Base-by-base conservation (phyloP, 73 alveolate species). In the Paramecium caudatum region DNA sequence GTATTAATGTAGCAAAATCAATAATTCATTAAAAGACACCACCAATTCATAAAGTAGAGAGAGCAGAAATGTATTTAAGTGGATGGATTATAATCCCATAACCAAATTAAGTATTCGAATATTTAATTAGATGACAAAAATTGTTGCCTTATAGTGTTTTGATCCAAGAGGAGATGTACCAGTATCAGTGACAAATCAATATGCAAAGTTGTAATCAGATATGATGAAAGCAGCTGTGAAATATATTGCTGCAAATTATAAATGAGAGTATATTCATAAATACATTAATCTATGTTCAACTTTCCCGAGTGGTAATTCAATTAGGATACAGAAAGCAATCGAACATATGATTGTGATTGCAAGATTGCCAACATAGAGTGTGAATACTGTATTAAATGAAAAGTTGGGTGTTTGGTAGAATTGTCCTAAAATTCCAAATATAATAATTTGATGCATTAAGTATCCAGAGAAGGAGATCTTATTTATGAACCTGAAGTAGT, bases 91-190 rank as follows among this genome's bases (percentile, higher is more conserved):
- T 74, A 12, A 37, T 39, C 8, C 88, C 88, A 2, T 74, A 74
- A 41, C 43, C 62, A 74, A 74, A 74, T 74, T 9, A 37, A 74
- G 88, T 55, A 55, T 27, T 0, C 21, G 13, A 19, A 16, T 0
- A 19, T 10, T 10, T 2, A 10, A 3, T 55, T 55, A 65, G 83
- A 65, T 74, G 88, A 74, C 88, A 6, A 74, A 74, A 43, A 43
- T 74, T 15, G 55, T 74, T 3, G 43, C 69, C 1, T 3, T 74
- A 5, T 21, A 74, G 19, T 74, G 88, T 45, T 45, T 74, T 41
- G 88, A 74, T 5, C 88, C 88, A 8, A 74, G 33, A 43, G 88
- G 88, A 8, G 88, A 74, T 74, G 88, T 74, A 3, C 88, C 88
- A 36, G 17, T 21, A 41, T 37, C 88, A 12, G 46, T 74, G 17